Evolutionary conservation across 805 yeast species (phyloP).

Genomic region (Yamadazyma scolyti): DNA sequence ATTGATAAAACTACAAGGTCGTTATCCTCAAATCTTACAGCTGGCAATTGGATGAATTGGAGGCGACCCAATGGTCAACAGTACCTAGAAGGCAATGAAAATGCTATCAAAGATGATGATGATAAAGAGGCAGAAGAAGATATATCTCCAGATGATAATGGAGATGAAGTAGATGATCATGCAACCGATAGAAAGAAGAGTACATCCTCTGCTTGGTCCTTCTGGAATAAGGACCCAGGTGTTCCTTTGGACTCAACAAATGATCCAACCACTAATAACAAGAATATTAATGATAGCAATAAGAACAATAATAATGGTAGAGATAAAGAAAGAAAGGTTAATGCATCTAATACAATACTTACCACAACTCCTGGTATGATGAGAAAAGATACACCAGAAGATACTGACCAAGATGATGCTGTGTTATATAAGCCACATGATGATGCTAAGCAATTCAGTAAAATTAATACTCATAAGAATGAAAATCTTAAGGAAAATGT

Average conservation of each 20-base stretch:
- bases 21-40: constrained; percentile 8
- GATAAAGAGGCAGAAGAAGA: constrained; percentile 20
- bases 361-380: constrained; percentile 21
- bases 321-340: constrained; percentile 6
- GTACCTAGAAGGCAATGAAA: constrained; percentile 12
- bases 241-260: not conserved
- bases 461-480: constrained; percentile 42
- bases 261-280: constrained; percentile 1
- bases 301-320: constrained; percentile 8
- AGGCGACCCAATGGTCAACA: constrained; percentile 1
- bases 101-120: constrained; percentile 11
- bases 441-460: constrained; percentile 34
- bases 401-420: constrained; percentile 30
- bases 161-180: constrained; percentile 34
- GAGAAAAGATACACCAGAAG: constrained; percentile 1
- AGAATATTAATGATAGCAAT: constrained; percentile 7
- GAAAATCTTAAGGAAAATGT: constrained; percentile 38
- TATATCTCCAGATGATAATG: constrained; percentile 18
- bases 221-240: constrained; percentile 24
- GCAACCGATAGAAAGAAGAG: constrained; percentile 20
- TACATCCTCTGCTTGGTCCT: constrained; percentile 26
- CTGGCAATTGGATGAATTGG: constrained; percentile 13
- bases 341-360: constrained; percentile 27
- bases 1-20: constrained; percentile 3
- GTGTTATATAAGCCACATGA: constrained; percentile 43